Base-by-base conservation (phyloP, 495 filamentous ascomycete genomes). In the Schizothecium vesticola region DNA sequence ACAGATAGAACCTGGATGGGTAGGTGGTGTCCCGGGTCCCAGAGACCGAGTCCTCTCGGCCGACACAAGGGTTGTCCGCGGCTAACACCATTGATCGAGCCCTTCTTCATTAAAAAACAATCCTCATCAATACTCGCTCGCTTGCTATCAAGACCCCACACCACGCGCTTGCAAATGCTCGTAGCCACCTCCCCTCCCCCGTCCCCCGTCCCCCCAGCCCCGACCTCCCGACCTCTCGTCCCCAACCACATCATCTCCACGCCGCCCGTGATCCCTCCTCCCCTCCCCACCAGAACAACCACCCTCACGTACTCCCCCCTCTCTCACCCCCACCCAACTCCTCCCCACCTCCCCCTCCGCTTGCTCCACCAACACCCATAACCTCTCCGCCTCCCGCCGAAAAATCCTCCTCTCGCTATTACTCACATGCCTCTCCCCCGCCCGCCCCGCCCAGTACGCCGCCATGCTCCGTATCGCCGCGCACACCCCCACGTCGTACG, bases 321-420 rank as follows among this genome's bases (percentile, higher is more conserved):
- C 31, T 10, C 10, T 13, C 10, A 10, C 31, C 31, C 43, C 19
- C 43, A n/a, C 43, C 43, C 43, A 51, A n/a, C 67, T 64, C 13
- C 21, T 16, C 61, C 25, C 5, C n/a, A 31, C 56, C 51, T 68
- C 28, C 6, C 22, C 19, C 51, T 68, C 67, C 21, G 67, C 67
- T 10, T 68, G 29, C 3, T 21, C 61, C 28, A 68, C 31, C 28
- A 68, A 56, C 22, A 55, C 61, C 3, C 23, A 51, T 4, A 71
- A 24, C 61, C 69, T 55, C 62, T 67, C 61, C 7, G 68, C 68
- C 62, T 73, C 71, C n/a, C 65, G 58, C 26, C 16, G 31, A 56
- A 70, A 73, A 26, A 73, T 73, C 33, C 71, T 65, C 55, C 67
- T 69, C 68, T 73, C 71, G 26, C 21, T n/a, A 43, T n/a, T 64